Evolutionary conservation across 768 basidiomycete species (phyloP), one percentile per base, ranked within the genome.

Genomic region (Boletus sensibilis): DNA sequence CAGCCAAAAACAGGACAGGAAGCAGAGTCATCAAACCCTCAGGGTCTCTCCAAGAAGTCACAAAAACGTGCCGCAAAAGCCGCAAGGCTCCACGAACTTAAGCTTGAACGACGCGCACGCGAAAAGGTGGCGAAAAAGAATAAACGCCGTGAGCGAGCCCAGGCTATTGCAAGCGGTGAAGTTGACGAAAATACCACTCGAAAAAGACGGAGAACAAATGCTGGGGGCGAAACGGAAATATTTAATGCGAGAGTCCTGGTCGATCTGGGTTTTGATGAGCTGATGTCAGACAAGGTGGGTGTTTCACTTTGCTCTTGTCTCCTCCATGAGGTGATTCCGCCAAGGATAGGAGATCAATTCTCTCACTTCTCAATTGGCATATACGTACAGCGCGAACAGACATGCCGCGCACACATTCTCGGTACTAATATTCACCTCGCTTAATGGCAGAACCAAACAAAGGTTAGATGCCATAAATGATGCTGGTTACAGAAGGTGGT

Each of bases 251-350:
- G 79, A 56, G 79, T 94, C 4, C 83, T 92, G 34, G 71, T 98
- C 20, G 97, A 99, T 75, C 78, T 98, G 18, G 92, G 87, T 10
- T 98, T 97, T 70, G 95, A 98, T 69, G 83, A 94, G 42, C 77
- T 86, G 74, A 98, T 98, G 96, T 85, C 78, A 55, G 93, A 96
- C 59, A 92, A 94, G 77, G 94, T 95, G 71, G 62, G 86, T 72
- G 47, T 56, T 47, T 63, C 60, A 46, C 44, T 58, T 57, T 50
- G 27, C n/a, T 37, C 56, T 54, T 54, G 59, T 50, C 48, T 54
- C 38, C 33, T 51, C 46, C 56, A 42, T 25, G 49, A 53, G 42
- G 59, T 63, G 48, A 63, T 51, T 34, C 40, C 45, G 52, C 29
- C 54, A 47, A 52, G 57, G 49, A 41, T 70, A 98, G 96, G 97